Evolutionary conservation across 1,284 basidiomycete genomes (phyloP), one percentile per base, ranked within the genome.

Genomic region (Peniophora sp.): DNA sequence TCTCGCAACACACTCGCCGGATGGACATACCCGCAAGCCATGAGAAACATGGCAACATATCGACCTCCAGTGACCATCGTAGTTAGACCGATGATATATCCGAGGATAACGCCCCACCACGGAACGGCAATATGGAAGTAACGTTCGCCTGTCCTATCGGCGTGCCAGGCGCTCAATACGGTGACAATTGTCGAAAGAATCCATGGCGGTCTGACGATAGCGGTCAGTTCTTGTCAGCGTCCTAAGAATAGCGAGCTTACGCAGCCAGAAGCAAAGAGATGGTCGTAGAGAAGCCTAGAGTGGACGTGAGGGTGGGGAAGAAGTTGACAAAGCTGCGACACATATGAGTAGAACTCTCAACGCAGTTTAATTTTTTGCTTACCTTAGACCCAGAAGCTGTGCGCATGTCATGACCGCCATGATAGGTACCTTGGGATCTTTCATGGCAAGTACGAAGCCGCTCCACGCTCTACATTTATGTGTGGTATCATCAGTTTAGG

Each of bases 291-390:
- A 79, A 88, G 2, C 83, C 84, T 17, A 89, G 74, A 0, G 84
- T 89, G 5, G 69, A 66, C 0, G 83, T 81, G 47, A 89, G 67
- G 0, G 83, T 85, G 14, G 81, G 82, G 68, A 87, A 89, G 71
- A 85, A 89, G 56, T 83, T 79, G 50, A 84, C 79, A 62, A 85
- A 89, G 45, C 27, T 32, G 12, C 12, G 12, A 5, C 27, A 32
- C 27, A 5, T 32, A 12, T 32, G 27, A 32, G 27, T n/a, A n/a
- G n/a, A n/a, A n/a, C n/a, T n/a, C n/a, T n/a, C 27, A 12, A 32
- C 27, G 27, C 12, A 12, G 27, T 32, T 12, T 12, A 12, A 32
- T 6, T 5, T 32, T 6, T 32, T 12, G 12, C 12, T 32, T 12
- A 32, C 27, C 81, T 83, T 24, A 86, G 66, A 0, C 85, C 84